These are phyloP conservation scores for Fusarium torulosum DNA, from an alignment of 2,329 filamentous ascomycete species.

Conservation along the genomic window DNA sequence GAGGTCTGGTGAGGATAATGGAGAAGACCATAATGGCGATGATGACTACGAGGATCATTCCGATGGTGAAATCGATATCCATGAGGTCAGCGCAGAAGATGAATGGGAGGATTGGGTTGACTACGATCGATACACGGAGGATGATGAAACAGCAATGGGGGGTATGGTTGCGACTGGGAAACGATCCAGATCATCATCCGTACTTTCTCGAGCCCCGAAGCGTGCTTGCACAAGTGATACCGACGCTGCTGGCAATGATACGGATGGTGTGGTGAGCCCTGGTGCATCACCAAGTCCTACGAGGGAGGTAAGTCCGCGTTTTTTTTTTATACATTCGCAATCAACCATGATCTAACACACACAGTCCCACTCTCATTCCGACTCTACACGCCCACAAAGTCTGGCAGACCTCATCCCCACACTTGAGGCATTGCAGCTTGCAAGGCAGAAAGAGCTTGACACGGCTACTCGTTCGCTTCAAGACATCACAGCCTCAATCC, in stretches of 20 bases:
- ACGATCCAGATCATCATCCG: background rate
- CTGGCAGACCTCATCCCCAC: background rate
- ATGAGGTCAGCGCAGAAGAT: background rate
- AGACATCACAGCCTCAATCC: background rate
- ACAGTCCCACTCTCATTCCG: background rate
- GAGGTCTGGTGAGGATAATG: background rate
- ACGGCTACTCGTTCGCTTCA: background rate
- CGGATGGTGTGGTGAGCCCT: background rate
- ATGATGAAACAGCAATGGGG: background rate
- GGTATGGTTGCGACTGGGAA: background rate
- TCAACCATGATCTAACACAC: background rate
- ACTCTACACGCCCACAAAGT: background rate
- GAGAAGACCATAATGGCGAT: background rate
- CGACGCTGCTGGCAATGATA: background rate
- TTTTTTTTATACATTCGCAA: background rate
- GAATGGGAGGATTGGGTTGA: background rate
- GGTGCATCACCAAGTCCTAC: too few relatives aligned
- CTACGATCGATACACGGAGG: background rate
- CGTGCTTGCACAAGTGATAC: background rate
- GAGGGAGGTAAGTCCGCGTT: background rate
- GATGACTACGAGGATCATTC: background rate
- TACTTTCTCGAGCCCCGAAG: background rate
- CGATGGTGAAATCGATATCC: background rate
- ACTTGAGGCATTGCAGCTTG: background rate
- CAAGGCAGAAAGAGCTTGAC: constrained; percentile 3